Evolutionary conservation across 163 green algal species (phyloP), one percentile per base, ranked within the genome.

Genomic region (Chlorella variabilis): DNA sequence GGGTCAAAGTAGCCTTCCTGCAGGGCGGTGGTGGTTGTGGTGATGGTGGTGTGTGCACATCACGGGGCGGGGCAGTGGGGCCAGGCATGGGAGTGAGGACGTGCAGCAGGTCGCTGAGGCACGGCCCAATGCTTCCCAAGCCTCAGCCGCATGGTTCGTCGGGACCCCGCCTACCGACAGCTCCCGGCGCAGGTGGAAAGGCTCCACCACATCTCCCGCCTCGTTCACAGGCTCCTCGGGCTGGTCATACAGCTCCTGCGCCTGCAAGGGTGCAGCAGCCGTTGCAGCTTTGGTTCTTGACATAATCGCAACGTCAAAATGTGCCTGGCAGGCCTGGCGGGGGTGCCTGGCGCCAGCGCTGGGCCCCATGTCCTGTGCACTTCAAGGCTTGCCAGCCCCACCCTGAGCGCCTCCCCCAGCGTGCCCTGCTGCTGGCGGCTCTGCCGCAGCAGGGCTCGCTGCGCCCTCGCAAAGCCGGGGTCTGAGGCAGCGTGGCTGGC

Each of bases 131-230:
- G n/a, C n/a, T n/a, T n/a, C n/a, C n/a, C n/a, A n/a, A n/a, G n/a
- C n/a, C n/a, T n/a, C n/a, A n/a, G n/a, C n/a, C n/a, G n/a, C 45
- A 54, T 54, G 45, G 11, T 54, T 54, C 11, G 45, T 54, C 11
- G 45, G 15, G 45, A 54, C 45, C n/a, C n/a, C n/a, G 31, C 59
- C 29, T 62, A 82, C 76, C 76, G 39, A 48, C 27, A 69, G 65
- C 62, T 82, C 76, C 6, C 41, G 29, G 18, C 17, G 54, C 62
- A 82, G 62, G 76, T 82, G 76, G 62, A 82, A 82, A 18, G 76
- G 76, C 76, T 82, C 76, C 33, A 82, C 21, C 4, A 23, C 3
- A 1, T 42, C 48, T 1, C 76, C 76, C 42, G n/a, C 62, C 48
- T 82, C 76, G 45, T 82, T 82, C 2, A 33, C 15, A 0, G 21